A percentile compares a stretch with the other conserved stretches of the same genome.
phyloP scores from a whole-genome alignment of 2,329 filamentous ascomycete genomes.

The Leptodontidium sp. region DNA sequence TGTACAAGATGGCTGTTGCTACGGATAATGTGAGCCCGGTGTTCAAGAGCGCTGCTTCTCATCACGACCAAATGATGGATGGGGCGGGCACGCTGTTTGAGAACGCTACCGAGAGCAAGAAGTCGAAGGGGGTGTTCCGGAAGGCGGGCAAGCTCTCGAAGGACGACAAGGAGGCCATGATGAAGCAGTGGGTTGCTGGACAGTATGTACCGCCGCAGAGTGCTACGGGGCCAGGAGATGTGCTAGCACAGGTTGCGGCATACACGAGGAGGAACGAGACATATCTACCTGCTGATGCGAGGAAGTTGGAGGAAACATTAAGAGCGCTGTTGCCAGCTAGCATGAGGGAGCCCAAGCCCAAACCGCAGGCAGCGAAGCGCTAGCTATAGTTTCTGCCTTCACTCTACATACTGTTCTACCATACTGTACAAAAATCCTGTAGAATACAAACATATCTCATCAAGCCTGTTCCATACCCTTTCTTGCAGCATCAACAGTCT shows the following conservation, averaged over 20 bases:
- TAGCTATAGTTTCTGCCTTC: background rate
- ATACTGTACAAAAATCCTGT: slow-evolving; percentile 34
- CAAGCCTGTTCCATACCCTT: slow-evolving; percentile 45
- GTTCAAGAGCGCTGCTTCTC: slow-evolving; percentile 29
- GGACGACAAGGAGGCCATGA: slow-evolving; percentile 35
- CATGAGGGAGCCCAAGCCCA: slow-evolving; percentile 7
- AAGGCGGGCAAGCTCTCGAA: slow-evolving; percentile 27
- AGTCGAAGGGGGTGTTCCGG: slow-evolving; percentile 11
- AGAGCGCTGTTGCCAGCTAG: slow-evolving; percentile 38
- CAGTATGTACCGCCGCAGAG: slow-evolving; percentile 40
- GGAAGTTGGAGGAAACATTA: slow-evolving; percentile 44
- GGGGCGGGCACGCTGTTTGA: slow-evolving; percentile 42
- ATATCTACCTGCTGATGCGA: slow-evolving; percentile 42
- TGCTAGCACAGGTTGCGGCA: slow-evolving; percentile 38
- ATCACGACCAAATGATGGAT: slow-evolving; percentile 34
- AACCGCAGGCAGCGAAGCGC: slow-evolving; percentile 25
- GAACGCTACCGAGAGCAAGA: slow-evolving; percentile 25
- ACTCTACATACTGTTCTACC: slow-evolving; percentile 10
- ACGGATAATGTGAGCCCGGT: slow-evolving; percentile 35
- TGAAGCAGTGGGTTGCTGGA: slow-evolving; percentile 44
- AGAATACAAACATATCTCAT: slow-evolving; percentile 28
- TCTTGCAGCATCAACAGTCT: slow-evolving; percentile 48
- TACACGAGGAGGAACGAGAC: slow-evolving; percentile 45
- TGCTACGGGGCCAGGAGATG: slow-evolving; percentile 29
- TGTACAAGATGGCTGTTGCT: slow-evolving; percentile 41